phyloP scores from a whole-genome alignment of 495 filamentous ascomycete genomes.

The Elaphomyces granulatus region DNA sequence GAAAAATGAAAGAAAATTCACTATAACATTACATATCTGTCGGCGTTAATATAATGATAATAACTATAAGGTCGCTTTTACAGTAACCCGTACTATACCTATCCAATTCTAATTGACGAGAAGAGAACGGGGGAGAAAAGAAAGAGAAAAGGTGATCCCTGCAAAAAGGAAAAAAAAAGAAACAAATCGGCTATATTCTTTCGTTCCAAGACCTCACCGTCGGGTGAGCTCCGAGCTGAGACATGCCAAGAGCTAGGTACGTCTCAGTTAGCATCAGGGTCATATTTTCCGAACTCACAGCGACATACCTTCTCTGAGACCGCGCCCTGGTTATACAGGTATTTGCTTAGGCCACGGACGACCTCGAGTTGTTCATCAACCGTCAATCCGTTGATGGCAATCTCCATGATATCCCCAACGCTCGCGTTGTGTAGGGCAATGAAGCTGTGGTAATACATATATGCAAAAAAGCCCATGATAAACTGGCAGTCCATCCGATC shows the following conservation, averaged over 20 bases:
- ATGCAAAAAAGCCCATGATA: slow-evolving; percentile 98
- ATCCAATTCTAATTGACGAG: too few relatives aligned
- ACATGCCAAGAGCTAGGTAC: slow-evolving; percentile 28
- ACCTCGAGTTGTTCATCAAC: slow-evolving; percentile 82
- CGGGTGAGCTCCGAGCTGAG: slow-evolving; percentile 29
- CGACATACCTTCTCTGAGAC: slow-evolving; percentile 46
- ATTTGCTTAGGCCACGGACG: slow-evolving; percentile 65
- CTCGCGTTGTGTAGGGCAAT: slow-evolving; percentile 73
- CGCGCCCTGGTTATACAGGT: slow-evolving; percentile 72
- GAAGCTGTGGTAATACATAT: slow-evolving; percentile 97
- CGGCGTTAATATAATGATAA: too few relatives aligned
- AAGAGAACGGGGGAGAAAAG: slow-evolving; percentile 5
- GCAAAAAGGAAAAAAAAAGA: neutral
- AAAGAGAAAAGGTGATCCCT: slow-evolving; percentile 6
- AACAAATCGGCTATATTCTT: too few relatives aligned
- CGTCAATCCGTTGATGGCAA: slow-evolving; percentile 68
- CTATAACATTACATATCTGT: too few relatives aligned
- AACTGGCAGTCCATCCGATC: slow-evolving; percentile 99
- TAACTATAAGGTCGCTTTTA: too few relatives aligned
- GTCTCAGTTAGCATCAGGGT: neutral
- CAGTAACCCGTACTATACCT: too few relatives aligned
- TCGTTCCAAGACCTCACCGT: slow-evolving; percentile 17
- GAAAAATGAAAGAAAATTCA: too few relatives aligned
- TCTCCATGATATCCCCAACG: slow-evolving; percentile 76
- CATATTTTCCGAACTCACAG: neutral